Percentiles rank a stretch among this genome's conserved stretches.
Conservation (phyloP, 106 monocot genomes). For the Acorus gramineus region DNA sequence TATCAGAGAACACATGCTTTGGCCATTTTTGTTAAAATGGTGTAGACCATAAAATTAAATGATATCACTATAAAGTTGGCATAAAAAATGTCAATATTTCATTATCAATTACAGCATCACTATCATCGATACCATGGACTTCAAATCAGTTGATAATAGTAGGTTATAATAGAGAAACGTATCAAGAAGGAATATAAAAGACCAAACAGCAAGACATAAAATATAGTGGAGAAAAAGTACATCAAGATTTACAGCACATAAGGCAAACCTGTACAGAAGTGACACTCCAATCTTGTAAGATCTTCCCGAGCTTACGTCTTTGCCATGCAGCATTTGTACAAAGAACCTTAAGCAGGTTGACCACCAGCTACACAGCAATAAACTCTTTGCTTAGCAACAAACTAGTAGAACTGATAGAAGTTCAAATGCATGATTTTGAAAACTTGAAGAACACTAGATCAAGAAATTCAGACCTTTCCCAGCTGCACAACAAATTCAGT, state of each 20-base stretch:
- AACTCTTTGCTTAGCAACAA: slow-evolving; percentile 4
- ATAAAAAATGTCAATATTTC: too few relatives aligned
- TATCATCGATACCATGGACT: too few relatives aligned
- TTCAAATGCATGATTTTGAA: not conserved
- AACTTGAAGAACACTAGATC: slow-evolving; percentile 13
- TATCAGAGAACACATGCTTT: too few relatives aligned
- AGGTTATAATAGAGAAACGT: too few relatives aligned
- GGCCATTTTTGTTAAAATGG: too few relatives aligned
- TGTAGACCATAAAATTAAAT: too few relatives aligned
- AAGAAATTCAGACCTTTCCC: slow-evolving; percentile 42
- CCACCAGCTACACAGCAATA: slow-evolving; percentile 42
- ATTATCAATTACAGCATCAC: too few relatives aligned
- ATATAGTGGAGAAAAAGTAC: slow-evolving; percentile 1
- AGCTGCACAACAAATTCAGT: slow-evolving; percentile 83
- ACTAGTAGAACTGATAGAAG: not conserved
- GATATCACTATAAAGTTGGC: too few relatives aligned
- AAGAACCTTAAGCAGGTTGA: slow-evolving; percentile 87
- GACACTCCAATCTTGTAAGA: slow-evolving; percentile 91
- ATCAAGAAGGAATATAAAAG: too few relatives aligned
- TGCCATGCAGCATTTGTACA: slow-evolving; percentile 97
- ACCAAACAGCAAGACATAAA: too few relatives aligned
- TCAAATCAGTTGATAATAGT: too few relatives aligned
- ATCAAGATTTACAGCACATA: not conserved
- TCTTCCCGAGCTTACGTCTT: slow-evolving; percentile 88
- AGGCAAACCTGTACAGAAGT: slow-evolving; percentile 57